Evolutionary conservation across 1,139 yeast species (phyloP).

Genomic region (Saccharomyces pastorianus): DNA sequence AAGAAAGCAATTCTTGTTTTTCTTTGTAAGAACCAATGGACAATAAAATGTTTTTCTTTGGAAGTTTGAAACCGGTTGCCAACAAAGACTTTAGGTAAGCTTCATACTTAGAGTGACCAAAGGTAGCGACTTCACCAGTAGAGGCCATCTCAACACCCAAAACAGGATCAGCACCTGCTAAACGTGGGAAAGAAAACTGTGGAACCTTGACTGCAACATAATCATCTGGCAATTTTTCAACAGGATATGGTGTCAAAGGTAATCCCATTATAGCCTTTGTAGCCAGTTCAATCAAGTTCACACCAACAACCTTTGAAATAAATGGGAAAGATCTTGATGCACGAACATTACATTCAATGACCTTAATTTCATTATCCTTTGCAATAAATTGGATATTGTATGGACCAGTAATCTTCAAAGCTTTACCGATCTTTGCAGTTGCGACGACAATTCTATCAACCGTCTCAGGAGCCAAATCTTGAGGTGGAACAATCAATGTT

Average conservation of each 20-base stretch:
- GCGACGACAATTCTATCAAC: slow-evolving; percentile 87
- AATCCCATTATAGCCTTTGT: slow-evolving; percentile 91
- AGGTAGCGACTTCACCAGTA: slow-evolving; percentile 97
- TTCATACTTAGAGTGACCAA: slow-evolving; percentile 93
- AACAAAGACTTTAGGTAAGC: slow-evolving; percentile 91
- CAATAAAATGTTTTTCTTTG: slow-evolving; percentile 87
- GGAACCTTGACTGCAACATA: slow-evolving; percentile 98
- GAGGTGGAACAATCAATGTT: slow-evolving; percentile 94
- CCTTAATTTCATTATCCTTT: slow-evolving; percentile 87
- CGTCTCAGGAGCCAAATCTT: slow-evolving; percentile 87
- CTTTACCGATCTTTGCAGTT: slow-evolving; percentile 92
- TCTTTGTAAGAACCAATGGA: slow-evolving; percentile 98
- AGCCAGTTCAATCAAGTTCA: slow-evolving; percentile 94
- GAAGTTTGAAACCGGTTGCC: slow-evolving; percentile 91
- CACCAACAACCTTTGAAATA: slow-evolving; percentile 95
- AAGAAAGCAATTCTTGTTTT: slow-evolving; percentile 85
- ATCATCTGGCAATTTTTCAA: slow-evolving; percentile 78
- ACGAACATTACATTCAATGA: slow-evolving; percentile 96
- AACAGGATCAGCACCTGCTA: slow-evolving; percentile 97
- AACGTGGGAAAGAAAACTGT: slow-evolving; percentile 93
- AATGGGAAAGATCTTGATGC: slow-evolving; percentile 98
- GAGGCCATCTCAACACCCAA: slow-evolving; percentile 99
- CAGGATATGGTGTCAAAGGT: slow-evolving; percentile 84
- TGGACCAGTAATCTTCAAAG: slow-evolving; percentile 96
- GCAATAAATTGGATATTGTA: slow-evolving; percentile 94